These are phyloP conservation scores for Schizonepeta tenuifolia DNA, from an alignment of 257 asterid species.

Conservation along the genomic window DNA sequence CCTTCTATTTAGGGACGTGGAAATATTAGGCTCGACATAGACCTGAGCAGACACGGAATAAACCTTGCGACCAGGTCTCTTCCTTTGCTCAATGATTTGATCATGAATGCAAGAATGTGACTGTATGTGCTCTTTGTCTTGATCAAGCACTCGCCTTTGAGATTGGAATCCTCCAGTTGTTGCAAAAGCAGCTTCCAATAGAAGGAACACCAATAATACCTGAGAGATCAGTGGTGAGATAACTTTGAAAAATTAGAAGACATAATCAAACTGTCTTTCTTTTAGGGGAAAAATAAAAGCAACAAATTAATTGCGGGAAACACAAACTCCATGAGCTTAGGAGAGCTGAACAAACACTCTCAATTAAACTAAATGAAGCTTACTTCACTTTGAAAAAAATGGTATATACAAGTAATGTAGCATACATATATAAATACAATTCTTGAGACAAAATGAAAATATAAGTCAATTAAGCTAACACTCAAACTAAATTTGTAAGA, in stretches of 20 bases:
- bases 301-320: conserved; percentile 2
- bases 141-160: conserved; percentile 48
- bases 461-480: conserved; percentile 25
- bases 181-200: conserved; percentile 55
- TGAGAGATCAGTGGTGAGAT: conserved; percentile 39
- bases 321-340: conserved; percentile 16
- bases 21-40: conserved; percentile 54
- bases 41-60: conserved; percentile 86
- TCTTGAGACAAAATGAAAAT: not conserved
- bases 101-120: conserved; percentile 95
- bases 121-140: conserved; percentile 43
- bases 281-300: not conserved
- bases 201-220: conserved; percentile 67
- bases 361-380: conserved; percentile 3
- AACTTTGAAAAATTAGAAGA: conserved; percentile 12
- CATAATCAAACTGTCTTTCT: not conserved
- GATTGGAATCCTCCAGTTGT: conserved; percentile 45
- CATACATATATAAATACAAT: not conserved
- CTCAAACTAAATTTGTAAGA: not conserved
- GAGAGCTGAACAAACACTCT: conserved; percentile 12
- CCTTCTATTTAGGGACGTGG: conserved; percentile 47
- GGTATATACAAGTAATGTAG: not conserved
- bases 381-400: conserved; percentile 15
- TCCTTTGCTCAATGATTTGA: conserved; percentile 83
- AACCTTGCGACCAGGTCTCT: conserved; percentile 79